Evolutionary conservation across 2,329 filamentous ascomycete genomes (phyloP), one percentile per base, ranked within the genome.

Genomic region (Didymellaceae sp.): DNA sequence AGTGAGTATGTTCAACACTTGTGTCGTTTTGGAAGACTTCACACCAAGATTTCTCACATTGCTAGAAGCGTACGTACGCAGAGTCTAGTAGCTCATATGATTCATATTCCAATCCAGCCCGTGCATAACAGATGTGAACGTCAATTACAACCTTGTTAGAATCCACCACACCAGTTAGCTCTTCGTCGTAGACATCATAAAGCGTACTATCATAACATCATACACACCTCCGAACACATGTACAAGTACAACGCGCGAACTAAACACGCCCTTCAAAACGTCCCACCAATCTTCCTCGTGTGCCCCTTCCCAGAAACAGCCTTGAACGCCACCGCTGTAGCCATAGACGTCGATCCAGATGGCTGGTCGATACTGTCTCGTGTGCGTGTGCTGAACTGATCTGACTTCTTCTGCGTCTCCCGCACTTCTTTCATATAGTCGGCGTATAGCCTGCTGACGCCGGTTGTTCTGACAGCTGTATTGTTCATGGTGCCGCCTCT

Each of bases 391-490:
- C 38, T 35, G 14, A 40, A 47, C 10, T 31, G 22, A 14, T 47
- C 44, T 1, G 11, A 14, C 7, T 14, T 43, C 44, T 48, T 47
- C 33, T 48, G 44, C 28, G 44, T 13, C 28, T 43, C 44, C 14
- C 33, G 22, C 7, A 53, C 33, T 14, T 47, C 44, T 7, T 18
- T 47, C 33, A 48, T 47, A 9, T 43, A 44, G 21, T 53, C 50
- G 1, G 44, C 44, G 21, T 53, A 53, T 16, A 53, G 20, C 17
- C 31, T 43, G 21, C 44, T 53, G 10, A 32, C 39, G 10, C 44
- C 39, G 8, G 22, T 42, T 1, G 37, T 25, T 16, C 42, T 17
- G 20, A 28, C 1, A 1, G 24, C 31, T 3, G 25, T 9, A 5
- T 22, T 35, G n/a, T 14, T 20, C 14, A 43, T 10, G 10, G 14